Base-by-base conservation (phyloP, 805 yeast species). In the Scheffersomyces spartinae region DNA sequence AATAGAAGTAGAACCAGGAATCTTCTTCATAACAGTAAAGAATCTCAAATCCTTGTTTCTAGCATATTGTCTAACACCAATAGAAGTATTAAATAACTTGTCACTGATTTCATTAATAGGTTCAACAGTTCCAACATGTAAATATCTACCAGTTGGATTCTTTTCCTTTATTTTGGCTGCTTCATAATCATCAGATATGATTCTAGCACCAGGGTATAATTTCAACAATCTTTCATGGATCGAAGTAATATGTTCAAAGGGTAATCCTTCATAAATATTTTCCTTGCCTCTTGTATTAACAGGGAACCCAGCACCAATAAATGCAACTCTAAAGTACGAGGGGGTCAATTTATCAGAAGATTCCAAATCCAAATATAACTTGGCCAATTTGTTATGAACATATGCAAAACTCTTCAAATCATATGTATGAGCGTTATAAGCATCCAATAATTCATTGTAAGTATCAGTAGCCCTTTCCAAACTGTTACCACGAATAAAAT, bases 301-400 rank as follows among this genome's bases (percentile, higher is more conserved):
- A 6, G 95, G 94, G 63, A 84, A 84, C 3, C 94, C 94, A 26
- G 65, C 68, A 9, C 95, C 95, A 45, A 80, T 68, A 42, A 78
- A 83, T 12, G 80, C 66, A 28, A 84, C 83, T 43, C 77, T 68
- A 61, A 81, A 84, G 47, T 68, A 84, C 5, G 84, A 73, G 14
- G 94, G 82, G 12, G 77, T 71, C 30, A 75, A 57, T 43, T 86
- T 67, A 42, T 81, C 93, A 7, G 76, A 64, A 9, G 67, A 61
- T 42, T 77, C 82, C 34, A 83, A 58, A 25, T 68, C 74, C 11
- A 61, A 52, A 50, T 79, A 85, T n/a, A 83, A 52, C 33, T 68
- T 65, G 12, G 85, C 70, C 35, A 84, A 61, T 36, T 74, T 71
- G 21, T 65, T 62, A 45, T 80, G 83, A 30, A 74, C 82, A 43